Conservation (phyloP, 768 basidiomycete genomes). For the Tulasnella calospora region DNA sequence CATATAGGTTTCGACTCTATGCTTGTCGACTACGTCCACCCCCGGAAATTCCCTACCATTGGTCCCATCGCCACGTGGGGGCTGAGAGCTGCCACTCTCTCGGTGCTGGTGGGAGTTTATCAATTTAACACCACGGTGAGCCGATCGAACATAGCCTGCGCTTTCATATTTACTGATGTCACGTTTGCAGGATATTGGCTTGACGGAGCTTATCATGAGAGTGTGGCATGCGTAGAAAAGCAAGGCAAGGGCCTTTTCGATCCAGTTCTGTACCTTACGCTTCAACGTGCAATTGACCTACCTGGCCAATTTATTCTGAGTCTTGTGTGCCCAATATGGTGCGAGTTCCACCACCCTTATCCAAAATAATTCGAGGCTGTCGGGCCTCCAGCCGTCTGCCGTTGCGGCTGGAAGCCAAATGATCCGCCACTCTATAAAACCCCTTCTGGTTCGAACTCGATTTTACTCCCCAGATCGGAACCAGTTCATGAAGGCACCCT, state of each 20-base stretch:
- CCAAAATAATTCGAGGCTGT: background rate
- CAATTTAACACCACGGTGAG: slow-evolving; percentile 97
- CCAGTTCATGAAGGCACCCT: too few relatives aligned
- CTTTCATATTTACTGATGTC: background rate
- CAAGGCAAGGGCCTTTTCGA: background rate
- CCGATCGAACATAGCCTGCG: slow-evolving; percentile 14
- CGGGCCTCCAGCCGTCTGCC: too few relatives aligned
- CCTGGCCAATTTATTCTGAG: background rate
- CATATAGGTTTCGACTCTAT: slow-evolving; percentile 89
- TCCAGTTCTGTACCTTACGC: background rate
- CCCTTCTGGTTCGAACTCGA: too few relatives aligned
- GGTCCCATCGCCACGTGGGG: slow-evolving; percentile 70
- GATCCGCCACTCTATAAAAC: too few relatives aligned
- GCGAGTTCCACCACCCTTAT: background rate
- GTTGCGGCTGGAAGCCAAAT: background rate
- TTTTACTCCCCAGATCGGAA: too few relatives aligned
- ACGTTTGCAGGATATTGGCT: slow-evolving; percentile 46
- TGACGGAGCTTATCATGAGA: slow-evolving; percentile 78
- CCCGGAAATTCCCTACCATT: slow-evolving; percentile 84
- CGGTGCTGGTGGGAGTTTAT: slow-evolving; percentile 83
- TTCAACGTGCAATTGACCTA: background rate
- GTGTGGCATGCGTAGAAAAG: slow-evolving; percentile 67
- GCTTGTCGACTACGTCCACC: slow-evolving; percentile 85
- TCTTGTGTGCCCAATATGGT: background rate
- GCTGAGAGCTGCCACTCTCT: slow-evolving; percentile 70